Percentiles rank a stretch among this genome's conserved stretches.
phyloP scores from a whole-genome alignment of 2,329 filamentous ascomycete species.

The Elsinoe arachidis region DNA sequence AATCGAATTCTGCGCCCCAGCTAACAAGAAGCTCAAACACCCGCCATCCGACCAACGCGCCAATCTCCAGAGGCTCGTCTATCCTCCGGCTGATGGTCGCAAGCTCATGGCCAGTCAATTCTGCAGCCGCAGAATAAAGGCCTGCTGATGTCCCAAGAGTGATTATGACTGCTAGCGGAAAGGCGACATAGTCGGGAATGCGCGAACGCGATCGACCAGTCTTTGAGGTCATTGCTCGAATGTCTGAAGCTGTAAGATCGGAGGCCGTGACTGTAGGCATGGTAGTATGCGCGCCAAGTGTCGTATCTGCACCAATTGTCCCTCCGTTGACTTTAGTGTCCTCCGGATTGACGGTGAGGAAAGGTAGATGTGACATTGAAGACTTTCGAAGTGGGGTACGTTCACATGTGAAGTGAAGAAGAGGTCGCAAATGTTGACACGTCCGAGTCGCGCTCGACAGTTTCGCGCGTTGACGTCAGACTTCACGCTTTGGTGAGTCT shows the following conservation, averaged over 20 bases:
- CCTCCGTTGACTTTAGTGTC: slow-evolving; percentile 19
- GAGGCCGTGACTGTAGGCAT: slow-evolving; percentile 13
- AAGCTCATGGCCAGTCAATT: slow-evolving; percentile 56
- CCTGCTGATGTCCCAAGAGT: slow-evolving; percentile 55
- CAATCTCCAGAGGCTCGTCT: slow-evolving; percentile 55
- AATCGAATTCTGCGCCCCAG: slow-evolving; percentile 68
- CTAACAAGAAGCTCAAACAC: slow-evolving; percentile 58
- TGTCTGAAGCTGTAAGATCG: slow-evolving; percentile 13
- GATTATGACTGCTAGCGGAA: slow-evolving; percentile 39
- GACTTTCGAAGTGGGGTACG: not conserved
- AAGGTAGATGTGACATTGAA: slow-evolving; percentile 22
- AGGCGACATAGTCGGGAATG: slow-evolving; percentile 30
- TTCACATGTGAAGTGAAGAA: not conserved
- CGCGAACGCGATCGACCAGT: slow-evolving; percentile 20
- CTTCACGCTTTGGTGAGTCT: not conserved
- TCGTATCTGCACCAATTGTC: slow-evolving; percentile 17
- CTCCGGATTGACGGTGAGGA: slow-evolving; percentile 24
- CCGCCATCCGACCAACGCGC: slow-evolving; percentile 48
- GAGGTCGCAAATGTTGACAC: slow-evolving; percentile 2
- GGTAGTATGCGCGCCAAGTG: slow-evolving; percentile 13
- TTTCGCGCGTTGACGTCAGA: slow-evolving; percentile 4
- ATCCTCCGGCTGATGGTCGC: slow-evolving; percentile 56
- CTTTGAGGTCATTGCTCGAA: not conserved
- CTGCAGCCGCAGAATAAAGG: slow-evolving; percentile 54
- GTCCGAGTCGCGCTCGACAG: slow-evolving; percentile 1